Base-by-base conservation (phyloP, 345 rosid genomes). In the Iberis pinnata region DNA sequence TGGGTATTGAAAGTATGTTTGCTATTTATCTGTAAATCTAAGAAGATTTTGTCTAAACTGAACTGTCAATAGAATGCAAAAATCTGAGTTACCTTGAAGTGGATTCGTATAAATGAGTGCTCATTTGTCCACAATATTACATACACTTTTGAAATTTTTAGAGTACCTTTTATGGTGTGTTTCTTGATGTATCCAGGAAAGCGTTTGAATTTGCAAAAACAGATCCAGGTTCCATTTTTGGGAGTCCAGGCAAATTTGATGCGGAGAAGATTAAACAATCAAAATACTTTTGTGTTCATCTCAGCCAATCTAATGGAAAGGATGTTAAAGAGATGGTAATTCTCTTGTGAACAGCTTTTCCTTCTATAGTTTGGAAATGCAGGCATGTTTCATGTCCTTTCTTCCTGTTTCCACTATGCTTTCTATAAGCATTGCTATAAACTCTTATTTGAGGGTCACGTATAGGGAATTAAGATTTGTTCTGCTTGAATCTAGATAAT, bases 171-270 rank as follows among this genome's bases (percentile, higher is more conserved):
- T 14, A 19, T 56, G 27, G 22, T 16, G 20, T 70, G 50, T 58
- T 27, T 61, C 55, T 45, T 47, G 18, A 3, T 25, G 53, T 35
- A 44, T 62, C 25, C 60, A 88, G 98, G 41, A 74, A 71, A 58
- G 96, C 89, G 39, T 83, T 88, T 70, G 88, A 92, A 16, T 81
- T 70, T 60, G 89, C 86, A 61, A 75, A 80, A n/a, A 73, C 64
- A 63, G 75, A 72, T 61, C 73, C 84, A 40, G 88, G 83, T 16
- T 18, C 58, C 49, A 64, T 77, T 48, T 85, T 88, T 75, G 48
- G 74, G 62, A 73, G 49, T 61, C 75, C 70, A 63, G 52, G 64
- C 39, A 71, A 62, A 5, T 63, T 85, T 63, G 76, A 83, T 50
- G 37, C 78, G 49, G 92, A 77, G 29, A 81, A 75, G 72, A 70